Base-by-base conservation (phyloP, 768 basidiomycete species). In the Chalciporus sphaerocephalus region DNA sequence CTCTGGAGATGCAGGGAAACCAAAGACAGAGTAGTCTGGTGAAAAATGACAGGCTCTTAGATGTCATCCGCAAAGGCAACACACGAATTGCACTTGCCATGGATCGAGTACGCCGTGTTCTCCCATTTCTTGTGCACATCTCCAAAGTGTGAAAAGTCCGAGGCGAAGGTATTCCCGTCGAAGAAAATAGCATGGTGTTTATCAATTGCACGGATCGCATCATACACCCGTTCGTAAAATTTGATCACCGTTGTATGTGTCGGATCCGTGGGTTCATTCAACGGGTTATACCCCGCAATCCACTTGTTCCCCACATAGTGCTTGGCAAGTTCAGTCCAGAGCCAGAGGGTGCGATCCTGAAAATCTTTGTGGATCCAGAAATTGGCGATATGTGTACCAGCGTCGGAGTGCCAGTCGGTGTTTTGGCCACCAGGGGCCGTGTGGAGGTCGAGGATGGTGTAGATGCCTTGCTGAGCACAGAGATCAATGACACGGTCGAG, bases 341-440 rank as follows among this genome's bases (percentile, higher is more conserved):
- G 76, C 80, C 83, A 83, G 42, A 89, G 62, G 9, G 75, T 65
- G 2, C 88, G 80, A 64, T 92, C 85, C 61, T 90, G 88, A 73
- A 88, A 86, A 62, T 91, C 87, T 53, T 81, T 88, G 73, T 91
- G 85, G 40, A 76, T 76, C 85, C 86, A 92, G 72, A 90, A 83
- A 60, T 79, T 79, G 40, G 83, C 80, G 23, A 83, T 74, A 59
- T 85, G 83, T 11, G 76, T 74, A 13, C 83, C 85, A 15, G 79
- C 74, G 59, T 90, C 87, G 16, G 75, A 72, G 62, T 92, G 90
- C 89, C 90, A 92, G 64, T 82, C 88, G 18, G 74, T 76, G 62
- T 85, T 85, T 64, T 86, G 85, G 2, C 85, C 83, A 32, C 83
- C 84, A 6, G 84, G 81, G 0, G 82, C 81, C 32, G 87, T 75